Base-by-base conservation (phyloP, 2,329 filamentous ascomycete species). In the Sclerotinia sclerotiorum region DNA sequence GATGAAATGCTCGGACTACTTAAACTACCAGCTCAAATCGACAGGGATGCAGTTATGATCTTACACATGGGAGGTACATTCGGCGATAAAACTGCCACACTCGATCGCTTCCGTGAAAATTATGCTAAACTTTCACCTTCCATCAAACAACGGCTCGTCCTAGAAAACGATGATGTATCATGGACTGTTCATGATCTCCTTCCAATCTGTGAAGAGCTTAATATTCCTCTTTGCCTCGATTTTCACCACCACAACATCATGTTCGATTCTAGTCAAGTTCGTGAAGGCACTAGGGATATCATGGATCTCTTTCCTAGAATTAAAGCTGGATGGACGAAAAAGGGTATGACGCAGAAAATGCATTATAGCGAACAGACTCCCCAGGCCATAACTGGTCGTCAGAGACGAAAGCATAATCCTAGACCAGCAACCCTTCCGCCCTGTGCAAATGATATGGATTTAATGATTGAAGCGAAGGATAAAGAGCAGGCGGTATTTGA, bases 381-480 rank as follows among this genome's bases (percentile, higher is more conserved):
- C 0, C 83, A 87, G n/a, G 92, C 93, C 1, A 85, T 97, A 52
- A 97, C 93, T 0, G 85, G 85, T 0, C 85, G 88, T 0, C 90
- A 97, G 72, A 84, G 94, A 39, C 86, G 94, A 69, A 97, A 97
- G 79, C 94, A 98, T 76, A 93, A 88, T 48, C 85, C 92, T 0
- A 86, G 94, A 11, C 93, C 97, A 1, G 84, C 84, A 72, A 91
- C 88, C 0, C 79, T 98, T 0, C 94, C 94, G 0, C 94, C 94
- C 0, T 97, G 94, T 74, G 84, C 88, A 5, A 82, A 87, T 0
- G 88, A 90, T 44, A 95, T 96, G 90, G 94, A 97, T 76, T 83
- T 98, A n/a, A 98, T 98, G 94, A 97, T 98, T 70, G 94, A 98
- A 80, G 94, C 94, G 60, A 98, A 98, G 78, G 94, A 97, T 77